These are phyloP conservation scores for Collybia sordida DNA, from an alignment of 768 basidiomycete genomes.

Conservation along the genomic window DNA sequence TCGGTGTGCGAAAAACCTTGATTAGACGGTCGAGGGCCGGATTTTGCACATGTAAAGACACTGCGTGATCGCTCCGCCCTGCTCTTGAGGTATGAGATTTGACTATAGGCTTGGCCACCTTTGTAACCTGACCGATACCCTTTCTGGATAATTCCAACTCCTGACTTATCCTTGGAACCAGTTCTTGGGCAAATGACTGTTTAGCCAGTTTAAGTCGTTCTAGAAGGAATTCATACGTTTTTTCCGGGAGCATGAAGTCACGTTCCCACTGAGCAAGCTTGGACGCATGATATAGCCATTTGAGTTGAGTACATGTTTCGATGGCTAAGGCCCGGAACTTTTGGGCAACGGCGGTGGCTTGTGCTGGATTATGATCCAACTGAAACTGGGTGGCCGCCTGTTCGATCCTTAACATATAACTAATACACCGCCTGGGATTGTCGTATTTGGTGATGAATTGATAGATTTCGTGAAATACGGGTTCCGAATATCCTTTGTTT, in stretches of 20 bases:
- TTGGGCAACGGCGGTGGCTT: not conserved
- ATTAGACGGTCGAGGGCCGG: too few relatives aligned
- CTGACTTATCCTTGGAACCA: too few relatives aligned
- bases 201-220: not conserved
- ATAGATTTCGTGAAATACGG: constrained; percentile 13
- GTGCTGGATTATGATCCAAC: not conserved
- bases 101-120: too few relatives aligned
- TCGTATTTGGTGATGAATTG: constrained; percentile 13
- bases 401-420: constrained; percentile 12
- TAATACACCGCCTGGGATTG: not conserved
- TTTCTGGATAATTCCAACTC: too few relatives aligned
- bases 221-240: constrained; percentile 7
- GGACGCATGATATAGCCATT: constrained; percentile 15
- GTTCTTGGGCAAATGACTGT: too few relatives aligned
- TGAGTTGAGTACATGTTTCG: constrained; percentile 13
- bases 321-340: constrained; percentile 8
- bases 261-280: constrained; percentile 3
- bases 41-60: too few relatives aligned
- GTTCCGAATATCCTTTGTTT: constrained; percentile 18
- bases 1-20: too few relatives aligned
- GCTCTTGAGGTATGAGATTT: too few relatives aligned
- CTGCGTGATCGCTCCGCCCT: too few relatives aligned
- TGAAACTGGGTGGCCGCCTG: constrained; percentile 4
- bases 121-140: too few relatives aligned
- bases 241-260: constrained; percentile 5